Conservation (phyloP, 306 rosid species). For the barrel medic (Medicago truncatula) region DNA sequence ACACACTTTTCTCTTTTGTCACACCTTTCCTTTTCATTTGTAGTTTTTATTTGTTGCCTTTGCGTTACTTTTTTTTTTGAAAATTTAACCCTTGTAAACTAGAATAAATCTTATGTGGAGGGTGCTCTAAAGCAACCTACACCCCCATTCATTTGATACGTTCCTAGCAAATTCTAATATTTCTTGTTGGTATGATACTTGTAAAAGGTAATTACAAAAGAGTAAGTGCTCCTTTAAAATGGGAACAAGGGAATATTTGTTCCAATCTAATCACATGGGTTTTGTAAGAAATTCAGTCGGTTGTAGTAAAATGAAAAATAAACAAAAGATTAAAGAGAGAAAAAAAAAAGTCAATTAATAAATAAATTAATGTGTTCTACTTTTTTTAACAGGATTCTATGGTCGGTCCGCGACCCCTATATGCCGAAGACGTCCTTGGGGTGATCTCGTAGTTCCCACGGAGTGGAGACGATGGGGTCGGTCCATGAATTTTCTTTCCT, state of each 20-base stretch:
- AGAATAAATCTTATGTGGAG: neutral
- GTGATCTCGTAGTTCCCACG: too few species aligned
- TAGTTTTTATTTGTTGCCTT: conserved; percentile 44
- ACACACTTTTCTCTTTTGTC: conserved; percentile 56
- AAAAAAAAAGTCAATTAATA: neutral
- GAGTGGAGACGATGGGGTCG: too few species aligned
- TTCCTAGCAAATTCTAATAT: conserved; percentile 12
- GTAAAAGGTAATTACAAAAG: conserved; percentile 19
- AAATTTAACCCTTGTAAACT: conserved; percentile 21
- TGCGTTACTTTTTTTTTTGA: conserved; percentile 42
- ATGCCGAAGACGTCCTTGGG: too few species aligned
- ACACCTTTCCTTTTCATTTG: conserved; percentile 62
- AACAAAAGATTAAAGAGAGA: neutral
- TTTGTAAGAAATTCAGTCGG: neutral
- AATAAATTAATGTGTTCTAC: too few species aligned
- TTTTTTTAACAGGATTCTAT: too few species aligned
- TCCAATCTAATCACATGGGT: conserved; percentile 12
- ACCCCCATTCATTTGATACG: conserved; percentile 21
- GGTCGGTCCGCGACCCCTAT: too few species aligned
- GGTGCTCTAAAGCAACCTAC: conserved; percentile 30
- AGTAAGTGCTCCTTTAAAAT: neutral
- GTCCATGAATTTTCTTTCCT: too few species aligned
- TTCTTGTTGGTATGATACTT: conserved; percentile 33
- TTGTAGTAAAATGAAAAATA: conserved; percentile 5
- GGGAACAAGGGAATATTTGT: conserved; percentile 1